Evolutionary conservation across 2,329 filamentous ascomycete genomes (phyloP).

Genomic region (Alternaria brassicae): DNA sequence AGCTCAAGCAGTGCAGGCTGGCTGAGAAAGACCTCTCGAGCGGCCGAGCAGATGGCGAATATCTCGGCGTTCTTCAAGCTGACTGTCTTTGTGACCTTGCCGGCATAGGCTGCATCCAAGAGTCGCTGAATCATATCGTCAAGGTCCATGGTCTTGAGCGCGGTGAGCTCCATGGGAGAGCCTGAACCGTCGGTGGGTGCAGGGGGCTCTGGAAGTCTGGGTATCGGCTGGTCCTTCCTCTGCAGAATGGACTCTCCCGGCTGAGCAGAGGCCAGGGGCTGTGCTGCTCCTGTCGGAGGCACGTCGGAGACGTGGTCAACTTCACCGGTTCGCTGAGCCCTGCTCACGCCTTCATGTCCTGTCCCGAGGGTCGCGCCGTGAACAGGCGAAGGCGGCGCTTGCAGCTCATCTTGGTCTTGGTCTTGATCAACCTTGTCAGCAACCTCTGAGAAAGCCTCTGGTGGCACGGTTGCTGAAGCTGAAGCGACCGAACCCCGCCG

Average conservation of each 20-base stretch:
- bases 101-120: constrained; percentile 91
- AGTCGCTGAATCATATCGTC: constrained; percentile 97
- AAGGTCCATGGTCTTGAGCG: constrained; percentile 89
- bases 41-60: constrained; percentile 87
- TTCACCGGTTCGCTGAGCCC: constrained; percentile 85
- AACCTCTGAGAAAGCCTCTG: constrained; percentile 50
- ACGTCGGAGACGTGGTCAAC: constrained; percentile 94
- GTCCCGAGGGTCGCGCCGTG: constrained; percentile 76
- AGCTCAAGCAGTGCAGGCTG: constrained; percentile 93
- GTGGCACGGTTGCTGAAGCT: constrained; percentile 39
- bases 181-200: constrained; percentile 57
- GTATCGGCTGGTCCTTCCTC: constrained; percentile 74
- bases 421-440: constrained; percentile 45
- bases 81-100: constrained; percentile 96
- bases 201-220: constrained; percentile 63
- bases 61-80: constrained; percentile 98
- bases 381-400: constrained; percentile 82
- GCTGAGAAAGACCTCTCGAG: constrained; percentile 85
- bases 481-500: constrained; percentile 48
- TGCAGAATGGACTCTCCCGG: constrained; percentile 91
- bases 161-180: constrained; percentile 79
- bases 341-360: constrained; percentile 78
- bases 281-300: constrained; percentile 72
- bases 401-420: constrained; percentile 46
- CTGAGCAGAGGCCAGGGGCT: constrained; percentile 65